Conservation (phyloP, 345 rosid genomes). For the Excoecaria agallocha region DNA sequence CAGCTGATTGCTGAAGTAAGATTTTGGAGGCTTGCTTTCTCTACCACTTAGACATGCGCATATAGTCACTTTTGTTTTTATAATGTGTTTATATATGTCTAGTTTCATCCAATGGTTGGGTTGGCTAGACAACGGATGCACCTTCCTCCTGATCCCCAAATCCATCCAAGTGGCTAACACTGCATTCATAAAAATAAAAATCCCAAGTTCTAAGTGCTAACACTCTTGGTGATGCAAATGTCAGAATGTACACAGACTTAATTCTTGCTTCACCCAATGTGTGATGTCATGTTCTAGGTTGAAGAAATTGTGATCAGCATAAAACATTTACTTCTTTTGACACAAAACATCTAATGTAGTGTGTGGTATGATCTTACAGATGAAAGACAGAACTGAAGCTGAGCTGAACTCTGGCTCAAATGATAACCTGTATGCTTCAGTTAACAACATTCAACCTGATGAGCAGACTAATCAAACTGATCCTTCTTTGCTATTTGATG, state of each 20-base stretch:
- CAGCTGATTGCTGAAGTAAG: conserved; percentile 41
- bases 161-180: background rate
- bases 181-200: background rate
- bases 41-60: background rate
- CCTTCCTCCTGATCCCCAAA: background rate
- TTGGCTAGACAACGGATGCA: background rate
- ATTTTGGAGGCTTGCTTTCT: conserved; percentile 33
- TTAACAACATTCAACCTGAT: conserved; percentile 14
- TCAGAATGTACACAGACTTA: conserved; percentile 3
- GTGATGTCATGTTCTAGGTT: conserved; percentile 35
- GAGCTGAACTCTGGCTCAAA: conserved; percentile 21
- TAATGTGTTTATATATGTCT: background rate
- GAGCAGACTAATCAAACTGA: conserved; percentile 30
- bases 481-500: conserved; percentile 23
- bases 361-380: conserved; percentile 31
- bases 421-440: conserved; percentile 7
- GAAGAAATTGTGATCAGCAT: conserved; percentile 29
- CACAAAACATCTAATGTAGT: conserved; percentile 20
- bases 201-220: background rate
- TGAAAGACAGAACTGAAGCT: conserved; percentile 24
- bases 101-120: background rate
- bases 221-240: background rate
- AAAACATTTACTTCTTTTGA: conserved; percentile 1
- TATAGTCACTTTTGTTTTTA: background rate
- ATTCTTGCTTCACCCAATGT: conserved; percentile 13